A percentile compares a stretch with the other conserved stretches of the same genome.
phyloP scores from a whole-genome alignment of 2,329 filamentous ascomycete species.

The Cytospora piceicola region DNA sequence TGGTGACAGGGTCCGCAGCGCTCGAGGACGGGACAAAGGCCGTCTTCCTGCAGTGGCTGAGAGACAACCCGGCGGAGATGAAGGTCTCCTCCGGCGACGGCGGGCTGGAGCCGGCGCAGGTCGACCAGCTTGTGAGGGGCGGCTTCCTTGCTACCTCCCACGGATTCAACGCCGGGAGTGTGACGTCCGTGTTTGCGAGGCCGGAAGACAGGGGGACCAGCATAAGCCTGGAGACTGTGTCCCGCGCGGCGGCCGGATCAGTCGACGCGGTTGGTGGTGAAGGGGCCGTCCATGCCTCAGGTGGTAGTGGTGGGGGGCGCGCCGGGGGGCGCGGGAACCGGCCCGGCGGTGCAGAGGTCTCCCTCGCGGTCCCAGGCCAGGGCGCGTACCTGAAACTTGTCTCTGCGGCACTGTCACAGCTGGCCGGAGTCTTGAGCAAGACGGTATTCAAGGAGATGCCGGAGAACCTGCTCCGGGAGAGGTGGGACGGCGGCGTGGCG shows the following conservation, averaged over 20 bases:
- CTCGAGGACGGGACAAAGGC: conserved; percentile 50
- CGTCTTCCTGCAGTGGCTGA: conserved; percentile 57
- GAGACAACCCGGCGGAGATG: conserved; percentile 51
- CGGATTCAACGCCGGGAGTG: conserved; percentile 40
- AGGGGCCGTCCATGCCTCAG: conserved; percentile 66
- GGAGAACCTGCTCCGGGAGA: conserved; percentile 63
- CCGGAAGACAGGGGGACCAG: conserved; percentile 60
- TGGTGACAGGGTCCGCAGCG: conserved; percentile 44
- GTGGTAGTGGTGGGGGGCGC: conserved; percentile 51
- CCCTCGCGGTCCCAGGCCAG: conserved; percentile 68
- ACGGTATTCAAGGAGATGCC: conserved; percentile 67
- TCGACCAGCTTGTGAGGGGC: conserved; percentile 62
- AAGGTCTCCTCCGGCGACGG: conserved; percentile 34
- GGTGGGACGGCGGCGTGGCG: conserved; percentile 70
- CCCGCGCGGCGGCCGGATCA: conserved; percentile 69
- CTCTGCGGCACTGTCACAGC: conserved; percentile 62
- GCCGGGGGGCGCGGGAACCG: neutral
- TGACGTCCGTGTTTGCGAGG: conserved; percentile 47
- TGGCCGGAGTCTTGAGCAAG: conserved; percentile 61
- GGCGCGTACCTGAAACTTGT: conserved; percentile 70
- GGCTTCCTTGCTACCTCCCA: conserved; percentile 67
- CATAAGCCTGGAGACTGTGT: conserved; percentile 64
- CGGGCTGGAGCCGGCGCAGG: conserved; percentile 49
- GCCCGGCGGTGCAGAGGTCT: conserved; percentile 50
- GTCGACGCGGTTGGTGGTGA: conserved; percentile 70